Evolutionary conservation across 2,329 filamentous ascomycete species (phyloP).

Genomic region (Colletotrichum cordylinicola): DNA sequence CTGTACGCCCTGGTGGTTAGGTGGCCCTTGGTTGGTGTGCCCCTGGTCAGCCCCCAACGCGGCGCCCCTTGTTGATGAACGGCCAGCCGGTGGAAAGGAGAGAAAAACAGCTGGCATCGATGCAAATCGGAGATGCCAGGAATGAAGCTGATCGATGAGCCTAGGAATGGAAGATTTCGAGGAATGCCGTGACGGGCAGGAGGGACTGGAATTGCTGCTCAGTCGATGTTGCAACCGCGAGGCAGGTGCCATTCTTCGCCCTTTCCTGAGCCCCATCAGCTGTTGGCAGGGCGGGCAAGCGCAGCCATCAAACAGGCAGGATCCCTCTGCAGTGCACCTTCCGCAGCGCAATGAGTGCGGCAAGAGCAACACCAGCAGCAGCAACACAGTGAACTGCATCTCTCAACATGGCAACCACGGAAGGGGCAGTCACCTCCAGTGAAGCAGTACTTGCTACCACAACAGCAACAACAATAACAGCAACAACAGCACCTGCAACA

Average conservation of each 20-base stretch:
- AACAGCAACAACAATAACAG: neutral
- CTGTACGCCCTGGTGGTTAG: neutral
- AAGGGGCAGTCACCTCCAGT: neutral
- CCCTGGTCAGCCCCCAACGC: neutral
- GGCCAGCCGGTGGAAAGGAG: neutral
- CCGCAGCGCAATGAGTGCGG: neutral
- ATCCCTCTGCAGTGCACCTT: neutral
- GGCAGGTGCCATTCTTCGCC: neutral
- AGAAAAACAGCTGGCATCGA: neutral
- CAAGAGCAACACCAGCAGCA: neutral
- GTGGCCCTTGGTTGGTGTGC: neutral
- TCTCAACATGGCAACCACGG: neutral
- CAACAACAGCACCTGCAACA: neutral
- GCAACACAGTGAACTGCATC: neutral
- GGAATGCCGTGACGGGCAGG: neutral
- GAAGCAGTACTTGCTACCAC: neutral
- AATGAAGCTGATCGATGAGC: neutral
- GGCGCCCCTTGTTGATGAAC: neutral
- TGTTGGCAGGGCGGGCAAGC: neutral
- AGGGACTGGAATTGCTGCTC: neutral
- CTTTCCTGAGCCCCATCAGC: neutral
- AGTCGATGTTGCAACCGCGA: neutral
- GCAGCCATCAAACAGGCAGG: neutral
- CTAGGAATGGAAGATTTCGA: neutral
- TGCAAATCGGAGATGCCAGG: neutral